These are phyloP conservation scores for Hymenoscyphus fraxineus DNA, from an alignment of 2,329 filamentous ascomycete species.

Conservation along the genomic window DNA sequence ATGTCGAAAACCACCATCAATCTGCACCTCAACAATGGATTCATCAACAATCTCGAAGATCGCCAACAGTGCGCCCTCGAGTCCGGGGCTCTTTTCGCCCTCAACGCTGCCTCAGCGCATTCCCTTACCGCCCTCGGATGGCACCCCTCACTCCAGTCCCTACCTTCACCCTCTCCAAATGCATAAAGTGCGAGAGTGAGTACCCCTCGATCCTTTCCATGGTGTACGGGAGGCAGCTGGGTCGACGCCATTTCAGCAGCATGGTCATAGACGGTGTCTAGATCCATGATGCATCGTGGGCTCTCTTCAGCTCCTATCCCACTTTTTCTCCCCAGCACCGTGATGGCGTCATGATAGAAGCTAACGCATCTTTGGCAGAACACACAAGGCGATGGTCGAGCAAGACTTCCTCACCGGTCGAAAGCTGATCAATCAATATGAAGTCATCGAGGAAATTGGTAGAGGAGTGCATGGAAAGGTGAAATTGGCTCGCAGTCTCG, in stretches of 20 bases:
- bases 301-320: not conserved
- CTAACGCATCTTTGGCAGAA: constrained; percentile 47
- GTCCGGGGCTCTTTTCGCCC: constrained; percentile 59
- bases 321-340: constrained; percentile 3
- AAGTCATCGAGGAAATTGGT: constrained; percentile 93
- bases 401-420: constrained; percentile 84
- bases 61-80: constrained; percentile 56
- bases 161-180: constrained; percentile 68
- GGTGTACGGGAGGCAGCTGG: not conserved
- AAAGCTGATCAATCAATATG: constrained; percentile 96
- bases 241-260: not conserved
- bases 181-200: constrained; percentile 74
- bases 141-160: constrained; percentile 51
- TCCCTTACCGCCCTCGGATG: constrained; percentile 45
- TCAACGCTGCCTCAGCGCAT: constrained; percentile 33
- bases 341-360: constrained; percentile 7
- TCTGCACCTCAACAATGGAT: constrained; percentile 33
- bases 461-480: constrained; percentile 97
- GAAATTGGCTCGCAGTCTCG: constrained; percentile 81
- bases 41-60: constrained; percentile 24
- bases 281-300: not conserved
- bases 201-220: constrained; percentile 25
- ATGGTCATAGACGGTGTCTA: not conserved
- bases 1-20: constrained; percentile 21
- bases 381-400: constrained; percentile 87